Percentiles rank a stretch among this genome's conserved stretches.
phyloP scores from a whole-genome alignment of 108 stramenopile genomes.

The Nitzschia sp. region DNA sequence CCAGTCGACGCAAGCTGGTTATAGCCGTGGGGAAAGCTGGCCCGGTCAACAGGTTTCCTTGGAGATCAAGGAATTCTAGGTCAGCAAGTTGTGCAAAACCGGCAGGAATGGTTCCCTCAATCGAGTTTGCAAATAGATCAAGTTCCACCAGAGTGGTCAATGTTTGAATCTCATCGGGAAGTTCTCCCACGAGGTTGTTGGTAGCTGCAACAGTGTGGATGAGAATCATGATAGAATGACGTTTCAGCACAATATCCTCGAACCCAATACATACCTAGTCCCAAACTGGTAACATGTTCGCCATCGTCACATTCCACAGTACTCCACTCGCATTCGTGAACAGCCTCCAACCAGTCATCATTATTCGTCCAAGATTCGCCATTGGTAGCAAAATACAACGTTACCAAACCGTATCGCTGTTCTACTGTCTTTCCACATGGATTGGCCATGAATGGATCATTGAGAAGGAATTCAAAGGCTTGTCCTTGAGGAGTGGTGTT shows the following conservation, averaged over 20 bases:
- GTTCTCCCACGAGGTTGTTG: slow-evolving; percentile 41
- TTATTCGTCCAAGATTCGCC: slow-evolving; percentile 30
- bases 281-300: slow-evolving; percentile 8
- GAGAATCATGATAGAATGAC: background rate
- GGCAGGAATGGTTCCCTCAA: slow-evolving; percentile 28
- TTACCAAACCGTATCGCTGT: slow-evolving; percentile 47
- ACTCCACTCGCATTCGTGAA: slow-evolving; percentile 51
- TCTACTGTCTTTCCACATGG: slow-evolving; percentile 26
- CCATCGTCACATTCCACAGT: slow-evolving; percentile 45
- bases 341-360: slow-evolving; percentile 25
- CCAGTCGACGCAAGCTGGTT: slow-evolving; percentile 7
- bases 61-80: slow-evolving; percentile 27
- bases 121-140: slow-evolving; percentile 33
- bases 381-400: slow-evolving; percentile 44
- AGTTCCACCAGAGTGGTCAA: slow-evolving; percentile 40
- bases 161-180: slow-evolving; percentile 44
- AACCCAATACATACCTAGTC: slow-evolving; percentile 25
- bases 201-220: slow-evolving; percentile 17
- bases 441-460: slow-evolving; percentile 18
- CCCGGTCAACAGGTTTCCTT: slow-evolving; percentile 33
- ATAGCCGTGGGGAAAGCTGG: slow-evolving; percentile 34
- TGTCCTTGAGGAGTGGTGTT: slow-evolving; percentile 30
- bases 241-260: background rate
- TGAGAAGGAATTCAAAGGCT: slow-evolving; percentile 23
- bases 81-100: slow-evolving; percentile 15